Conservation (phyloP, 768 basidiomycete genomes). For the Candolleomyces eurysporus region DNA sequence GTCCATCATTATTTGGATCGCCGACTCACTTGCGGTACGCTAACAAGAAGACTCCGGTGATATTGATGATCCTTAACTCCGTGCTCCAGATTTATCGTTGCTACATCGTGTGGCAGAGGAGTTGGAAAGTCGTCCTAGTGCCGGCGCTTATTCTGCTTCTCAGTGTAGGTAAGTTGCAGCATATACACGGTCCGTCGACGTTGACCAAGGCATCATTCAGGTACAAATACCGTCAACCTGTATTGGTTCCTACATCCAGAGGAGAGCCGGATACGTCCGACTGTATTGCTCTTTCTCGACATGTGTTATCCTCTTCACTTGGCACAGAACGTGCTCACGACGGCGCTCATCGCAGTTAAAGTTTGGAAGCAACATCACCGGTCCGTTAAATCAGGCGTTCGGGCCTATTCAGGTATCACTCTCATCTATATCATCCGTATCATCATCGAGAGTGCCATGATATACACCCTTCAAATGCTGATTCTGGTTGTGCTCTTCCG, state of each 20-base stretch:
- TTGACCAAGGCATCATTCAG: background rate
- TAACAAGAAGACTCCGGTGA: background rate
- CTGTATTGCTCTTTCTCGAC: background rate
- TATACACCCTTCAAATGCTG: constrained; percentile 14
- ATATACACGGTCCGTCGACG: background rate
- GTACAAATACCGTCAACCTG: background rate
- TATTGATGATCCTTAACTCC: background rate
- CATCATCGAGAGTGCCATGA: constrained; percentile 14
- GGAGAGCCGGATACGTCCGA: background rate
- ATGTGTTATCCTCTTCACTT: constrained; percentile 10
- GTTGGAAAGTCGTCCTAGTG: background rate
- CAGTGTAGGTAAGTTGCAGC: background rate
- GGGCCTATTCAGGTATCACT: constrained; percentile 5
- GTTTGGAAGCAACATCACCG: constrained; percentile 9
- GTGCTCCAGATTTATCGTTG: background rate
- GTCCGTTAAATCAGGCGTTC: constrained; percentile 1
- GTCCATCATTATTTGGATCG: background rate
- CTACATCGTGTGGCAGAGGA: background rate
- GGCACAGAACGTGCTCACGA: constrained; percentile 10
- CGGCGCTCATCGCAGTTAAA: constrained; percentile 13
- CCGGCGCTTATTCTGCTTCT: background rate
- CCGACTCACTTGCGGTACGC: background rate
- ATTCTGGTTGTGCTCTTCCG: constrained; percentile 15
- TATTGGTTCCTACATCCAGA: background rate
- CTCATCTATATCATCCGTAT: constrained; percentile 14